Evolutionary conservation across 78 protist genomes (phyloP), one percentile per base, ranked within the genome.

Genomic region (Dictyostelium intermedium): DNA sequence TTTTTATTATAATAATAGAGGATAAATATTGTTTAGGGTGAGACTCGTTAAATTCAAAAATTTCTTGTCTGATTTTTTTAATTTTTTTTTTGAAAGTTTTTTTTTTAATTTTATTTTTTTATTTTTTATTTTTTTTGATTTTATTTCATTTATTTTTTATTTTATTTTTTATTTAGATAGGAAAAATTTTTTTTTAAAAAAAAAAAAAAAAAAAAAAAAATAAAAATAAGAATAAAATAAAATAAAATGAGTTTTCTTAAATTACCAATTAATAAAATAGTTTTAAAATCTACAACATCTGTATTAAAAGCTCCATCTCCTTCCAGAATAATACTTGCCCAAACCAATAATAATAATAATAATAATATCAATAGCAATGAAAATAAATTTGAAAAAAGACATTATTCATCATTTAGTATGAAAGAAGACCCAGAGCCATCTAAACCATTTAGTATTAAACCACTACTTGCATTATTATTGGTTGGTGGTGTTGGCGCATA

Each of bases 371-470:
- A 1, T 11, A 56, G 9, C 66, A 56, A 56, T 20, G 66, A 56
- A 56, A 56, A 56, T 56, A 56, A 20, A 20, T 20, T 25, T 27
- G 39, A 66, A 66, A 66, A 66, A 66, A 72, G 79, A 72, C 13
- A 34, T 34, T 72, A 72, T 72, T 72, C 79, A 13, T 72, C 79
- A 14, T 72, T 72, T 72, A 72, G 79, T 72, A 72, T 72, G 79
- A 72, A 72, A 34, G 43, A 27, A 6, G 79, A 72, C 18, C 39
- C 34, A 72, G 45, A 72, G 6, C 74, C 39, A 56, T 2, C 35
- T 6, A 41, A 35, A 35, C 27, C 35, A 16, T 87, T 78, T 41
- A 63, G 70, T 7, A 14, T 61, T 37, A 39, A 78, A 53, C 39
- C 74, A 63, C 23, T 78, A 0, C 0, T 77, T 1, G 41, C 47